Evolutionary conservation across 2,329 filamentous ascomycete genomes (phyloP).

Genomic region (Beauveria sp.): DNA sequence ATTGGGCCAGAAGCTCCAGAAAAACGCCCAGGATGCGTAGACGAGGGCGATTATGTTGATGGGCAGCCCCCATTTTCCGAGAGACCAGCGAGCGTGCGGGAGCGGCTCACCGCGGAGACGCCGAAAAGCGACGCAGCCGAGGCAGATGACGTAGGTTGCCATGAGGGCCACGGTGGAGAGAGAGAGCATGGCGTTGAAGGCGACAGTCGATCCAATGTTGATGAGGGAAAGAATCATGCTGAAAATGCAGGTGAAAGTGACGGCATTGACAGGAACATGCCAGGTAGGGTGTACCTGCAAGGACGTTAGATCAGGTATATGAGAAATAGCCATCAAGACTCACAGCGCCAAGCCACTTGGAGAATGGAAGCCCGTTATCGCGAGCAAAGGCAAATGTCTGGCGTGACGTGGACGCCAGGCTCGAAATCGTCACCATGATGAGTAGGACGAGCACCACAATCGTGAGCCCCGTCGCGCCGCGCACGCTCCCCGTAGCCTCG

Average conservation of each 20-base stretch:
- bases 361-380: constrained; percentile 10
- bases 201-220: constrained; percentile 14
- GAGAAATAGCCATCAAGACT: background rate
- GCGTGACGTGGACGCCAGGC: constrained; percentile 2
- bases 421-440: constrained; percentile 10
- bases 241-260: constrained; percentile 11
- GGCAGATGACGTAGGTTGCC: constrained; percentile 14
- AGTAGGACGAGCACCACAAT: constrained; percentile 8
- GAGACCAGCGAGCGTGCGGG: constrained; percentile 11
- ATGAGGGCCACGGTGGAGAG: constrained; percentile 14
- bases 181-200: constrained; percentile 15
- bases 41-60: constrained; percentile 11
- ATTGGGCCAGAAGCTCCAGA: constrained; percentile 16
- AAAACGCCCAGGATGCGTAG: constrained; percentile 13
- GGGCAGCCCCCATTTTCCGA: constrained; percentile 13
- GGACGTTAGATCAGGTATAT: background rate
- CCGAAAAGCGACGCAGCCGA: constrained; percentile 13
- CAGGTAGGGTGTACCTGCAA: constrained; percentile 5
- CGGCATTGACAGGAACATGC: constrained; percentile 13
- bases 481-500: constrained; percentile 13
- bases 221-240: constrained; percentile 11
- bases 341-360: constrained; percentile 11
- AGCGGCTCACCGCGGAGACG: constrained; percentile 13
- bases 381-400: constrained; percentile 11
- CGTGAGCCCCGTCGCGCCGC: background rate